These are phyloP conservation scores for Colletotrichum theobromicola DNA, from an alignment of 2,329 filamentous ascomycete genomes.

Conservation along the genomic window DNA sequence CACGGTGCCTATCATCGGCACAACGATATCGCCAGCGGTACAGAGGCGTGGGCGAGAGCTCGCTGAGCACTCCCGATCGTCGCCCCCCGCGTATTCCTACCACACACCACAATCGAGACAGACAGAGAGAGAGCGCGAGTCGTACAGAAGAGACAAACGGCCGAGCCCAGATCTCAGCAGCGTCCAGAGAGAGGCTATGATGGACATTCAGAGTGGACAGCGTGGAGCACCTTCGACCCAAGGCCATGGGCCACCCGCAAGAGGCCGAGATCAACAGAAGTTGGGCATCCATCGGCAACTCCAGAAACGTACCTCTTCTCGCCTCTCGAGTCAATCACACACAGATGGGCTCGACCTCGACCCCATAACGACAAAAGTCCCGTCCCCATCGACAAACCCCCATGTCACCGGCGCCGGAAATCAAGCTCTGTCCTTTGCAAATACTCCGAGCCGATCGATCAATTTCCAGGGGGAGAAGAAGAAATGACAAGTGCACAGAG, in stretches of 20 bases:
- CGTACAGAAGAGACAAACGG: neutral
- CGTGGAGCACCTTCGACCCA: neutral
- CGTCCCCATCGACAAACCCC: neutral
- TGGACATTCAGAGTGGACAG: neutral
- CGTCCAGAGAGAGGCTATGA: neutral
- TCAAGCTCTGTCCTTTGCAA: neutral
- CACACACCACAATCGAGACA: neutral
- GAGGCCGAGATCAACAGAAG: neutral
- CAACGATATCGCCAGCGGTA: neutral
- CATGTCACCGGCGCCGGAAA: neutral
- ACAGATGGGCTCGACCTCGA: neutral
- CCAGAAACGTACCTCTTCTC: neutral
- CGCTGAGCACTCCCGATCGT: neutral
- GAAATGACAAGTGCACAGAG: neutral
- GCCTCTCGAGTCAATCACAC: neutral
- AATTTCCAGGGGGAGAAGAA: neutral
- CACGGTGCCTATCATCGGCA: neutral
- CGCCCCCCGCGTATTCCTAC: neutral
- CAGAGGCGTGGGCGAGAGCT: neutral
- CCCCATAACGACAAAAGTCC: neutral
- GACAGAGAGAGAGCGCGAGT: neutral
- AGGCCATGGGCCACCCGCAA: neutral
- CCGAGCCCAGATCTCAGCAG: neutral
- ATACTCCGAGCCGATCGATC: neutral
- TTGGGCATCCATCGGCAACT: neutral